Base-by-base conservation (phyloP, 2,329 filamentous ascomycete genomes). In the Aspergillus sp. region DNA sequence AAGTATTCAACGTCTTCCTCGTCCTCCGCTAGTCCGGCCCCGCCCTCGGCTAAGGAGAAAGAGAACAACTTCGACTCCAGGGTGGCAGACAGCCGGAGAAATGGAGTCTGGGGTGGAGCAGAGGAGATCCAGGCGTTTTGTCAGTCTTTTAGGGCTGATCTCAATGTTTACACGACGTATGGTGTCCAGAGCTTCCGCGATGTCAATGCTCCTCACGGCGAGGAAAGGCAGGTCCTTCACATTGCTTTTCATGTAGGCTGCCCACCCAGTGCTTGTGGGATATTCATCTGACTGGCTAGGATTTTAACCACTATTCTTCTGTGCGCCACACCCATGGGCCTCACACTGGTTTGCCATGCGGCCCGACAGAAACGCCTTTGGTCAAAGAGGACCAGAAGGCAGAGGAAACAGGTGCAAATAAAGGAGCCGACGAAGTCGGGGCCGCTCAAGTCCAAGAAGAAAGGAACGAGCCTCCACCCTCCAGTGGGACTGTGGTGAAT, bases 101-200 rank as follows among this genome's bases (percentile, higher is more conserved):
- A 68, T 17, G 73, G 74, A 32, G 72, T 72, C 24, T 82, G 72
- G 58, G 79, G 75, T 15, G 78, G 79, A 49, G 77, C 81, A 37
- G 69, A 79, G 60, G 77, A 82, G 57, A 71, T 84, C 27, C 68
- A 69, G 19, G 79, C 79, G 4, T 82, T 82, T 55, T 71, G 73
- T 16, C 68, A 72, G 35, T 72, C 70, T 14, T 80, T 70, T 51
- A 64, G 71, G 31, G 69, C 71, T 32, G 71, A 81, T 51, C 73
- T 83, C 34, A 70, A 71, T 44, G 72, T 82, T 35, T 80, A 76
- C 57, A 59, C 55, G 8, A 51, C 53, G 36, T 47, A 53, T 26
- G 55, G 53, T n/a, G 50, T 63, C 14, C 58, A 60, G 32, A 43
- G 44, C 24, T 63, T 64, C 61, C 72, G 57, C 46, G 67, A 52